These are phyloP conservation scores for Gossypium bickii DNA, from an alignment of 345 rosid genomes.

Conservation along the genomic window DNA sequence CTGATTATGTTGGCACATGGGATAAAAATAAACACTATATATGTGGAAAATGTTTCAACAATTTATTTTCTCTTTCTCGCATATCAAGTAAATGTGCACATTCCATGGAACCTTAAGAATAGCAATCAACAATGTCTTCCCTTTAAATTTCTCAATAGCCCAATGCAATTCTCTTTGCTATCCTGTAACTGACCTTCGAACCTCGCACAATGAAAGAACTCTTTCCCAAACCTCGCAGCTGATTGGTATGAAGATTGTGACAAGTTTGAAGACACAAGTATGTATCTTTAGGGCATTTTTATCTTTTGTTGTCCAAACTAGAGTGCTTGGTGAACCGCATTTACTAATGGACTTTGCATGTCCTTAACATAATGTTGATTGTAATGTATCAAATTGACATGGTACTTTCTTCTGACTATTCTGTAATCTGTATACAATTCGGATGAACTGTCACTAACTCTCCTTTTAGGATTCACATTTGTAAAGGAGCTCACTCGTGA, in stretches of 20 bases:
- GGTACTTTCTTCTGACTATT: not conserved
- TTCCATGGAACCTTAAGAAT: too few species aligned
- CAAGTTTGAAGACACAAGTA: constrained; percentile 86
- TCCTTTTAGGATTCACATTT: constrained; percentile 59
- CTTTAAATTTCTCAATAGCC: too few species aligned
- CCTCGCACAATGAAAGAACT: too few species aligned
- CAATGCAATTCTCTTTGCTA: too few species aligned
- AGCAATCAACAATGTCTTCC: too few species aligned
- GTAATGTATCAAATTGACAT: not conserved
- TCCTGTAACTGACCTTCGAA: too few species aligned
- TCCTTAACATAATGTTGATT: not conserved
- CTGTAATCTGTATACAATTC: not conserved
- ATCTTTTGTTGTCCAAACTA: constrained; percentile 8
- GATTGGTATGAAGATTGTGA: constrained; percentile 99
- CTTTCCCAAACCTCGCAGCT: constrained; percentile 72
- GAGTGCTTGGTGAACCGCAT: constrained; percentile 11
- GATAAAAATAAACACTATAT: too few species aligned
- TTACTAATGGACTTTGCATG: constrained; percentile 3
- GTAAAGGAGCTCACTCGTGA: constrained; percentile 95
- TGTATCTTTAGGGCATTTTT: not conserved
- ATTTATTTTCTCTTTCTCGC: too few species aligned
- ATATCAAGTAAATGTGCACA: too few species aligned
- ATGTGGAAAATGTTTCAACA: too few species aligned
- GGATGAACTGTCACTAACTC: constrained; percentile 11
- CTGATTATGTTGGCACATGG: too few species aligned